Conservation (phyloP, 2,329 filamentous ascomycete genomes). For the Gliomastix tumulicola region DNA sequence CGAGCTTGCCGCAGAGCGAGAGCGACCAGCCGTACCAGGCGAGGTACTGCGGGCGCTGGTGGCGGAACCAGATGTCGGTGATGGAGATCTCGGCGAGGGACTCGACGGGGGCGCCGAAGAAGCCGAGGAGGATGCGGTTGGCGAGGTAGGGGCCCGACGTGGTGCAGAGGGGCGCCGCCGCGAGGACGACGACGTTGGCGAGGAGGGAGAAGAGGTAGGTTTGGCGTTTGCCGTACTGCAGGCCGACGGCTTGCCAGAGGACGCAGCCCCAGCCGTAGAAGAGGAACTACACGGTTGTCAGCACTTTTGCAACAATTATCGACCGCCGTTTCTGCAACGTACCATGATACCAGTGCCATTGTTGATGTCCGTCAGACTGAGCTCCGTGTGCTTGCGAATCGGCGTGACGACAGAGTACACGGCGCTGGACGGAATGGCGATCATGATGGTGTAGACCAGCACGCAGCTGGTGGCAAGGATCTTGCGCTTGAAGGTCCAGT, state of each 20-base stretch:
- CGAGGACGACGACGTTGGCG: conserved; percentile 15
- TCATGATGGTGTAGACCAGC: conserved; percentile 13
- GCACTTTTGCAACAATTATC: too few species aligned
- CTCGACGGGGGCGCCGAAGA: conserved; percentile 18
- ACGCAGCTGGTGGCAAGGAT: conserved; percentile 11
- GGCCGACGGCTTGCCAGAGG: conserved; percentile 21
- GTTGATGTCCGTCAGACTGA: conserved; percentile 17
- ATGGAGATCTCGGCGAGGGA: conserved; percentile 19
- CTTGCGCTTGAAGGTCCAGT: conserved; percentile 14
- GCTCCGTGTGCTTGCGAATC: conserved; percentile 10
- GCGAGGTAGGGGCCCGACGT: conserved; percentile 14
- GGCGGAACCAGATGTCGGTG: conserved; percentile 17
- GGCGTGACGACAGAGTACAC: conserved; percentile 22
- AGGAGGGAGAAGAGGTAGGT: conserved; percentile 19
- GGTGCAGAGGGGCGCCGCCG: conserved; percentile 15
- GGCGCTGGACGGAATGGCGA: conserved; percentile 13
- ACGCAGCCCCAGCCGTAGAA: conserved; percentile 24
- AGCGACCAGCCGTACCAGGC: conserved; percentile 18
- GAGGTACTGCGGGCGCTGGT: conserved; percentile 17
- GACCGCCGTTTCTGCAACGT: too few species aligned
- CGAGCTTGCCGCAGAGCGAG: conserved; percentile 17
- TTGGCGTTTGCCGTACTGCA: conserved; percentile 20
- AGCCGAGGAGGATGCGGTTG: conserved; percentile 17
- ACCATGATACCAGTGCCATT: conserved; percentile 20
- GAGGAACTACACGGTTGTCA: conserved; percentile 11